Conservation (phyloP, 163 green algal species). For the Trebouxia gelatinosa region DNA sequence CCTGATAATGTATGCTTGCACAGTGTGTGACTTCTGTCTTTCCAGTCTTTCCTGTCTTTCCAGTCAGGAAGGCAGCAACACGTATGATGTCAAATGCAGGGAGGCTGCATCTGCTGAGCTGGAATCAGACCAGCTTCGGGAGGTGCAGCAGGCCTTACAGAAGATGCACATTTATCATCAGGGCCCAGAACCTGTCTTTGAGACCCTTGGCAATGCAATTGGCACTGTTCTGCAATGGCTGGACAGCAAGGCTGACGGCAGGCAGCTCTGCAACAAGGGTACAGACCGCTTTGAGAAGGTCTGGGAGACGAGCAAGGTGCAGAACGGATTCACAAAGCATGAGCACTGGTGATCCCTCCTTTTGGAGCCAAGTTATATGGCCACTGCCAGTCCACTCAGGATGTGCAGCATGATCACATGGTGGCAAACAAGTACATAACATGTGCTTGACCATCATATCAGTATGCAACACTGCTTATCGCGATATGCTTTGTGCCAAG, state of each 20-base stretch:
- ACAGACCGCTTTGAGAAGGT: conserved; percentile 51
- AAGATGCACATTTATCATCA: conserved; percentile 20
- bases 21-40: too few relatives aligned
- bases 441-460: too few relatives aligned
- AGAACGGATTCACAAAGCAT: not conserved
- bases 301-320: conserved; percentile 41
- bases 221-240: conserved; percentile 30
- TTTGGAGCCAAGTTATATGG: too few relatives aligned
- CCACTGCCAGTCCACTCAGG: too few relatives aligned
- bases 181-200: conserved; percentile 53
- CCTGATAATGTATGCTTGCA: too few relatives aligned
- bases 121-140: conserved; percentile 38
- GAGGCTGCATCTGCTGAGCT: conserved; percentile 51
- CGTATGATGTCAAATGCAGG: too few relatives aligned
- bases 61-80: too few relatives aligned
- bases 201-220: conserved; percentile 46
- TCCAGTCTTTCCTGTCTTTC: too few relatives aligned
- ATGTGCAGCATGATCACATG: too few relatives aligned
- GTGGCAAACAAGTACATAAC: too few relatives aligned
- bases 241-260: conserved; percentile 38
- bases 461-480: too few relatives aligned
- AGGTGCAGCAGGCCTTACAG: conserved; percentile 40
- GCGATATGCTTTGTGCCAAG: not conserved
- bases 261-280: not conserved
- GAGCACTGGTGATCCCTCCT: too few relatives aligned